Evolutionary conservation across 2,329 filamentous ascomycete genomes (phyloP).

Genomic region (Colletotrichum magnum): DNA sequence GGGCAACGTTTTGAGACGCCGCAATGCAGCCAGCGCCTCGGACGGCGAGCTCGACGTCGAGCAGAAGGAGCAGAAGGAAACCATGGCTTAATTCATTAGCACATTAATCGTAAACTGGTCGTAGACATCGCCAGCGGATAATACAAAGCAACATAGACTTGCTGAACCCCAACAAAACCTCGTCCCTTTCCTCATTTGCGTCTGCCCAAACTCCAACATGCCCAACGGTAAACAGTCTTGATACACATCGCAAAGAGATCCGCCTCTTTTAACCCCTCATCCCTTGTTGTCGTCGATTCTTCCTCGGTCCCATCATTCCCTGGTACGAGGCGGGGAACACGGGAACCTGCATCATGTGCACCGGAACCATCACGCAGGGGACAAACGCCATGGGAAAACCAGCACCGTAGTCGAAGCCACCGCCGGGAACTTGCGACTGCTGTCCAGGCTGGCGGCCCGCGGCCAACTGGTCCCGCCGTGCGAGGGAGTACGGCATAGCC

Average conservation of each 20-base stretch:
- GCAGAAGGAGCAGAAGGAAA: conserved; percentile 19
- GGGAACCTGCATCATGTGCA: conserved; percentile 3
- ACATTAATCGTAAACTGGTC: not conserved
- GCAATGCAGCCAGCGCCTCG: conserved; percentile 8
- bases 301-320: not conserved
- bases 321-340: conserved; percentile 2
- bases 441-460: not conserved
- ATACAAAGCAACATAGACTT: not conserved
- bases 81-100: not conserved
- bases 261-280: not conserved
- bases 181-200: no score
- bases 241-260: not conserved
- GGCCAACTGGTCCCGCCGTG: not conserved
- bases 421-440: not conserved
- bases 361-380: conserved; percentile 10
- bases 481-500: not conserved
- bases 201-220: not conserved
- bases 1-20: conserved; percentile 20
- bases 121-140: not conserved
- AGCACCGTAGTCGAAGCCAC: not conserved
- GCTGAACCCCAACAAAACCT: not conserved
- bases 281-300: not conserved
- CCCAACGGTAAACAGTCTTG: not conserved
- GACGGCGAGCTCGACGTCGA: not conserved
- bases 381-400: conserved; percentile 15